Conservation (phyloP, 2,329 filamentous ascomycete species). For the Arthrobotrys sinensis region DNA sequence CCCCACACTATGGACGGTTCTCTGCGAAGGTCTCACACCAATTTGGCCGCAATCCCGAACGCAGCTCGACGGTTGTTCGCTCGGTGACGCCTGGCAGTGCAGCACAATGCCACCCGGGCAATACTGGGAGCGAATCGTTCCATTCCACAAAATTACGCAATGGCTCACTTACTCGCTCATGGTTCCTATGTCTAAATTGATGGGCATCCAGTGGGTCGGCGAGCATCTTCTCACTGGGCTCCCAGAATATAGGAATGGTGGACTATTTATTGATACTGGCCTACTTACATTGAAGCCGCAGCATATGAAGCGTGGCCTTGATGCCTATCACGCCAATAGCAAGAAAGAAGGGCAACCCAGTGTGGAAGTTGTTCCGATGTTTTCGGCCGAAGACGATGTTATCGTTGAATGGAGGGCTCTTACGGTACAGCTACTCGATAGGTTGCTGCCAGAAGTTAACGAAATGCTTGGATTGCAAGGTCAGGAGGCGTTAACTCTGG, state of each 20-base stretch:
- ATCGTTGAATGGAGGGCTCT: constrained; percentile 84
- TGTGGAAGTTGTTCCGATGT: constrained; percentile 81
- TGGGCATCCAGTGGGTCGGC: constrained; percentile 85
- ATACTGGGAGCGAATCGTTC: constrained; percentile 85
- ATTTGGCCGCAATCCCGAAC: constrained; percentile 94
- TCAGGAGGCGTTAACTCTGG: constrained; percentile 79
- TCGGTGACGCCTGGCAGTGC: constrained; percentile 96
- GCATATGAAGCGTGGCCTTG: constrained; percentile 79
- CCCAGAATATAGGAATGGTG: constrained; percentile 93
- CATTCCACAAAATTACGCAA: constrained; percentile 94
- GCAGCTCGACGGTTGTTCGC: constrained; percentile 84
- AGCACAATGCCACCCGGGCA: constrained; percentile 81
- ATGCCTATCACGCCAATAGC: constrained; percentile 79
- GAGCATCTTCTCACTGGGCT: constrained; percentile 87
- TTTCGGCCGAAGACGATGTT: constrained; percentile 81
- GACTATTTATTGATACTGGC: constrained; percentile 86
- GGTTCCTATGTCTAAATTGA: constrained; percentile 87
- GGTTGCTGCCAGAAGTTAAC: constrained; percentile 79
- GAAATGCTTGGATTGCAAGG: constrained; percentile 78
- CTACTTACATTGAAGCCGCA: constrained; percentile 81
- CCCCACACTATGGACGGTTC: constrained; percentile 88
- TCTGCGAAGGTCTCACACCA: constrained; percentile 86
- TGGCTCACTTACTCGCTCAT: constrained; percentile 96
- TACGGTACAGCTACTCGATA: constrained; percentile 82
- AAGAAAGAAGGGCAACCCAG: constrained; percentile 80